These are phyloP conservation scores for Herpotrichia juniperi DNA, from an alignment of 2,329 filamentous ascomycete genomes.

Conservation along the genomic window DNA sequence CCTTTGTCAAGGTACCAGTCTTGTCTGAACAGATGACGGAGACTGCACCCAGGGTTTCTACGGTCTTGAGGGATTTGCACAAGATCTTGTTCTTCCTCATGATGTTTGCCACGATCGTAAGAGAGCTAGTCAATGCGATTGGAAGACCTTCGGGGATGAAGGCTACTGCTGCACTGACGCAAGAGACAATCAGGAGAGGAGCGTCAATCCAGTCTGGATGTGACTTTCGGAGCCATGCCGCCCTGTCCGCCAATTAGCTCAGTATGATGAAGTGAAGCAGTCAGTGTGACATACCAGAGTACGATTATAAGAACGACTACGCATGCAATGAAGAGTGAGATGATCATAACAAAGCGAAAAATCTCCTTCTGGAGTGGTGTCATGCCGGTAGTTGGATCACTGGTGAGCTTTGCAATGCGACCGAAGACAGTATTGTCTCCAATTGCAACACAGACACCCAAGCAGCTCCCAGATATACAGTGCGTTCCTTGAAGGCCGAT, in stretches of 20 bases:
- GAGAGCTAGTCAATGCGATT: constrained; percentile 57
- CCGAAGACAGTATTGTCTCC: constrained; percentile 78
- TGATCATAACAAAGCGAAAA: constrained; percentile 72
- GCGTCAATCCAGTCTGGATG: constrained; percentile 76
- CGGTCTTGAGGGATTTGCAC: constrained; percentile 80
- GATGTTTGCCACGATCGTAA: constrained; percentile 77
- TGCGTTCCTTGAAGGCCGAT: constrained; percentile 83
- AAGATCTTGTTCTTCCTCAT: constrained; percentile 79
- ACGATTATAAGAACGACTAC: constrained; percentile 70
- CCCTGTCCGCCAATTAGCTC: constrained; percentile 53
- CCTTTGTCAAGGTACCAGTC: constrained; percentile 72
- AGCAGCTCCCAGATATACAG: constrained; percentile 71
- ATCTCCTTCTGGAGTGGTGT: constrained; percentile 77
- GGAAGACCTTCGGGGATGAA: constrained; percentile 70
- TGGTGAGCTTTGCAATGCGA: constrained; percentile 74
- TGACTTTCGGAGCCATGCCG: constrained; percentile 68
- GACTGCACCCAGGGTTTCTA: constrained; percentile 75
- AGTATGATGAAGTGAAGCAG: background rate
- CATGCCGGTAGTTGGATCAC: constrained; percentile 69
- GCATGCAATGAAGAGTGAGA: constrained; percentile 69
- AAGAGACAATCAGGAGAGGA: constrained; percentile 72
- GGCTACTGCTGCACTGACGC: constrained; percentile 72
- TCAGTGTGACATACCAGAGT: constrained; percentile 60
- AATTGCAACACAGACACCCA: constrained; percentile 72
- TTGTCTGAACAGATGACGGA: constrained; percentile 80